Base-by-base conservation (phyloP, 371 early-diverging fungal species). In the Rhizopus arrhizus region DNA sequence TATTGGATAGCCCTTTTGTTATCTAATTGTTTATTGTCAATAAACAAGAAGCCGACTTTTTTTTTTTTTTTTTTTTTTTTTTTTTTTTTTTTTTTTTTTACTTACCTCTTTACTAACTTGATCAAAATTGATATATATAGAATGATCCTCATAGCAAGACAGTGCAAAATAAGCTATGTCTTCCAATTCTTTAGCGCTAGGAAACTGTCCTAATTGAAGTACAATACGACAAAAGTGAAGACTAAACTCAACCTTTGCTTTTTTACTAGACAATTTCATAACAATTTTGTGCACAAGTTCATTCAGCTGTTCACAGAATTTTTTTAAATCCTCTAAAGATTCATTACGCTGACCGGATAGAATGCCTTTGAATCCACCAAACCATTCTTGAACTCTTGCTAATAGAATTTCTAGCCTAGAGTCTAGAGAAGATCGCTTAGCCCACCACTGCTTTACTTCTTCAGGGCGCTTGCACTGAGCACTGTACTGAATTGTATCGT, bases 381-480 rank as follows among this genome's bases (percentile, higher is more conserved):
- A 77, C 95, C 95, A 95, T 13, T 73, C 73, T 59, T 97, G 92
- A 9, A 97, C 81, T 3, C 63, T 58, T 0, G 52, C 69, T 29
- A 95, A 62, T 16, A 94, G 56, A 3, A 52, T 59, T 43, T 84
- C 75, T 41, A 97, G 53, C 15, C 85, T 83, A 1, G 64, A 65
- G 68, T 97, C 95, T 12, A 95, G 66, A 13, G 61, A 66, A 11
- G 77, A 74, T 16, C 97, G 82, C 6, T 64, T 75, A 36, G 69
- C 78, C 93, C 95, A 95, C 97, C 97, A 97, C 38, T 72, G 64
- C 13, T 76, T 68, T 50, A 90, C 88, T 48, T 89, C 86, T 3
- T 80, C 73, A 10, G 78, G 78, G 0, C 85, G 80, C 28, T 69
- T 59, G 43, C 66, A 70, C 2, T 58, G 52, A n/a, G 70, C 66